Base-by-base conservation (phyloP, 1,284 basidiomycete species). In the Peniophora sp. region DNA sequence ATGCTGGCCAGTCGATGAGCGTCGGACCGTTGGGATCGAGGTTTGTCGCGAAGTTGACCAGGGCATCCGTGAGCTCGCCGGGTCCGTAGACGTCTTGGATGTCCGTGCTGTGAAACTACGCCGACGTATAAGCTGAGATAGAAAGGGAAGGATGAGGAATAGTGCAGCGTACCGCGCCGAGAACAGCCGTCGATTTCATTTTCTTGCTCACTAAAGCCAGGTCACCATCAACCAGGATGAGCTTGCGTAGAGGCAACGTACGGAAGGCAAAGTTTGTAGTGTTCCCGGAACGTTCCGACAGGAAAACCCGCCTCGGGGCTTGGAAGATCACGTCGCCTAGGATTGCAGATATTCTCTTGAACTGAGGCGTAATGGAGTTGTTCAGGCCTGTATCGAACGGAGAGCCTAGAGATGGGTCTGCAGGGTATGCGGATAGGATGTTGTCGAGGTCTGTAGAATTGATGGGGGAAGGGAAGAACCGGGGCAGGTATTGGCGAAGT, bases 271-370 rank as follows among this genome's bases (percentile, higher is more conserved):
- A 24, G 60, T 68, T 0, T 69, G 69, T 74, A 76, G 79, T 0
- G 68, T 68, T 11, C 66, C 63, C 55, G 0, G 74, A 64, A 1
- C 62, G 63, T 25, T 67, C 59, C 35, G 75, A 57, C 12, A 81
- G 56, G 55, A 82, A 69, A 61, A 75, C 74, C n/a, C 77, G 63
- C 16, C 79, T 64, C 2, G 76, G 75, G 0, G 68, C 75, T 50
- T 79, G 77, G 62, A 81, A 79, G 1, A 72, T 65, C 2, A 64
- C 60, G 51, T 81, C 79, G 0, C 76, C 78, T 45, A 65, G 65
- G 52, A 81, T 64, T 0, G 77, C 67, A 3, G 78, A 70, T 2
- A 80, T 57, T n/a, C 78, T 65, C 60, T 81, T 77, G 64, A 67
- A 79, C 51, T 79, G 66, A 0, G 74, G 72, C 0, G 72, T 69